Percentiles rank a stretch among this genome's conserved stretches.
phyloP scores from a whole-genome alignment of 371 early-diverging fungal species.

The Apophysomyces elegans region DNA sequence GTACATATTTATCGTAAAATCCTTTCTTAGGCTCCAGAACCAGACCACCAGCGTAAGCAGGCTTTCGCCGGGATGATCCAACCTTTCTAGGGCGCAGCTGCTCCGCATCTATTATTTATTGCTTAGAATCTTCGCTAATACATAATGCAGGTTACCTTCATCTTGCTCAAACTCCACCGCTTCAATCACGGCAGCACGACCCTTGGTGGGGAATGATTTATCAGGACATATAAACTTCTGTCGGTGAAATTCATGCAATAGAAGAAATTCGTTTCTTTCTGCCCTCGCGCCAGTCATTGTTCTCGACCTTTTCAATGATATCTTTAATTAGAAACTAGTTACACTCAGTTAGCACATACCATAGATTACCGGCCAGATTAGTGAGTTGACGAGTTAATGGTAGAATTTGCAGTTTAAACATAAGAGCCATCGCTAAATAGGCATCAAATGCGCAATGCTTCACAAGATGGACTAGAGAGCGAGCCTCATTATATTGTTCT shows the following conservation, averaged over 20 bases:
- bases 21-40: conserved; percentile 99
- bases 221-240: conserved; percentile 94
- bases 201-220: conserved; percentile 48
- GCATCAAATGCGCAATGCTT: conserved; percentile 87
- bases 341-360: conserved; percentile 52
- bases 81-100: conserved; percentile 43
- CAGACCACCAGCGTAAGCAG: conserved; percentile 97
- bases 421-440: conserved; percentile 78
- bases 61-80: conserved; percentile 70
- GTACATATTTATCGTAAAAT: conserved; percentile 95
- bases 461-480: conserved; percentile 69
- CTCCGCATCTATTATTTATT: conserved; percentile 32
- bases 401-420: conserved; percentile 87
- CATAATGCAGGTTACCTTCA: conserved; percentile 25
- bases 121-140: neutral
- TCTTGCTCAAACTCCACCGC: conserved; percentile 56
- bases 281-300: conserved; percentile 95
- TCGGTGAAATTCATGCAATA: conserved; percentile 97
- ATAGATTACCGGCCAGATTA: conserved; percentile 92
- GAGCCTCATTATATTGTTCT: conserved; percentile 67
- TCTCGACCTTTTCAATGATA: conserved; percentile 52
- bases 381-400: conserved; percentile 97
- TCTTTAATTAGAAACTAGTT: neutral
- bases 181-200: conserved; percentile 38
- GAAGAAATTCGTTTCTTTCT: conserved; percentile 97